Evolutionary conservation across 1,139 yeast genomes (phyloP).

Genomic region (Taphrina deformans): DNA sequence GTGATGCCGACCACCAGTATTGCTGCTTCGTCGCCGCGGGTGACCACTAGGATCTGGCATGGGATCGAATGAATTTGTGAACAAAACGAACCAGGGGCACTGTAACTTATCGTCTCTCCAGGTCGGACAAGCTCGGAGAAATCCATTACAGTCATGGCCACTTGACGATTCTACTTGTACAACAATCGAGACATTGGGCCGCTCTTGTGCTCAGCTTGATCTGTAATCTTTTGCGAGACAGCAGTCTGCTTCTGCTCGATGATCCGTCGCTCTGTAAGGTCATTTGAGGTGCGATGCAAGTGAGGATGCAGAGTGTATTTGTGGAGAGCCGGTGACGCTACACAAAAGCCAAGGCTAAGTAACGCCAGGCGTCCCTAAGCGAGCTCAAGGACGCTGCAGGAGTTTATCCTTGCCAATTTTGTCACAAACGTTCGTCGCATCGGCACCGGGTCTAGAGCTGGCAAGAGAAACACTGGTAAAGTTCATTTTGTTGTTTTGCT

Average conservation of each 20-base stretch:
- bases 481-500: constrained; percentile 4
- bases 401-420: too few relatives aligned
- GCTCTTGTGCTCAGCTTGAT: too few relatives aligned
- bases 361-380: neutral
- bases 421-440: too few relatives aligned
- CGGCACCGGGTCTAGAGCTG: neutral
- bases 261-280: too few relatives aligned
- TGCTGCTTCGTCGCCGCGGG: neutral
- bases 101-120: neutral
- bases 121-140: neutral
- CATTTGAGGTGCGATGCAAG: neutral
- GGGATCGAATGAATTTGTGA: neutral
- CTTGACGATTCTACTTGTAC: too few relatives aligned
- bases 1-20: neutral
- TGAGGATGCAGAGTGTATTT: neutral
- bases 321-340: neutral
- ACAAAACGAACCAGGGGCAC: neutral
- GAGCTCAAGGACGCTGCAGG: neutral
- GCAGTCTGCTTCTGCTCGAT: too few relatives aligned
- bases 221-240: too few relatives aligned
- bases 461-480: neutral
- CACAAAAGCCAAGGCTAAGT: neutral
- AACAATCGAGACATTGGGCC: too few relatives aligned
- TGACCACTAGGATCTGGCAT: neutral
- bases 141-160: neutral